phyloP scores from a whole-genome alignment of 176 grass and related monocot species.

The Aechmea fasciata region DNA sequence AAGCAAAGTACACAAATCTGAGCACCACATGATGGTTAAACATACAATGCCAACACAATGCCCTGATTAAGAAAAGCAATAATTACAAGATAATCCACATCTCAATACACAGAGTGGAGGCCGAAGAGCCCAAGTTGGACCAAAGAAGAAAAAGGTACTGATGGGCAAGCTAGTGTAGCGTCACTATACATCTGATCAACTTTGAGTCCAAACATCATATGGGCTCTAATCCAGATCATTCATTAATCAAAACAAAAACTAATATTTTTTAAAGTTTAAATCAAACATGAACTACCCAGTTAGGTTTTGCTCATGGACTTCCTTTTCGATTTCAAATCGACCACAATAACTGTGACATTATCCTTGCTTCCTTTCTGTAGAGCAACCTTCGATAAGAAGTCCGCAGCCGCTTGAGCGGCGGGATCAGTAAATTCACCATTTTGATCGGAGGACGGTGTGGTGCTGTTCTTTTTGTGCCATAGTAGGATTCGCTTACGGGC shows the following conservation, averaged over 20 bases:
- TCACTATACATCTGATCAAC: not conserved
- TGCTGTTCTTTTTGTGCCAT: constrained; percentile 82
- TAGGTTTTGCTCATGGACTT: constrained; percentile 58
- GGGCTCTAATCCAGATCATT: constrained; percentile 5
- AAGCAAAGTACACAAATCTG: not conserved
- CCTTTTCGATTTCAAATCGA: constrained; percentile 70
- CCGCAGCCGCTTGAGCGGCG: constrained; percentile 63
- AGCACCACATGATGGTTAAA: not conserved
- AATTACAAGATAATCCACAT: not conserved
- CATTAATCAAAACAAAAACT: not conserved
- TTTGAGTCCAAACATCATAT: not conserved
- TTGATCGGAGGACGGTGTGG: constrained; percentile 15
- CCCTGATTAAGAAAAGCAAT: not conserved
- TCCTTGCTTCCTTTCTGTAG: constrained; percentile 74
- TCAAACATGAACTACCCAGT: not conserved
- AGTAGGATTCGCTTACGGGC: constrained; percentile 57
- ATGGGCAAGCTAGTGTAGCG: not conserved
- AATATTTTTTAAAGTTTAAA: no score
- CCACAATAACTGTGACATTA: constrained; percentile 69
- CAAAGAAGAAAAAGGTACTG: not conserved
- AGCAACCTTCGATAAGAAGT: constrained; percentile 55
- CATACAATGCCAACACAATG: not conserved
- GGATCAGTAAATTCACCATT: constrained; percentile 43
- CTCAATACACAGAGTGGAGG: not conserved
- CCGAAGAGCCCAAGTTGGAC: not conserved